Conservation (phyloP, 169 alveolate genomes). For the Eimeria maxima region DNA sequence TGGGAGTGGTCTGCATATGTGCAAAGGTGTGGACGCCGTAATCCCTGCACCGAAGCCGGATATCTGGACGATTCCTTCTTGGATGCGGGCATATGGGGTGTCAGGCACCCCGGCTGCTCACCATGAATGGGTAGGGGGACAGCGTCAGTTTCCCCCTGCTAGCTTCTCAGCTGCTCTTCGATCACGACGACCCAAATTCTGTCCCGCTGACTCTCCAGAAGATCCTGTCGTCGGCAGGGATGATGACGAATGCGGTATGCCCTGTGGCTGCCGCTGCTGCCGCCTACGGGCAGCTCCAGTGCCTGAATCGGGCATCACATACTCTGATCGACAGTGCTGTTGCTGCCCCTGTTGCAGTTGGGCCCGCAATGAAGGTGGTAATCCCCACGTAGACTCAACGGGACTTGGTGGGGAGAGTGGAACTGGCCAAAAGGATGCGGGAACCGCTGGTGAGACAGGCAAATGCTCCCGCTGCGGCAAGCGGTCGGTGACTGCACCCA, state of each 20-base stretch:
- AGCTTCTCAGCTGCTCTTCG: neutral
- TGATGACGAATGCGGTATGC: neutral
- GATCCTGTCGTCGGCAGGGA: neutral
- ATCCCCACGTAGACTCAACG: neutral
- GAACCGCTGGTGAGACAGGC: neutral
- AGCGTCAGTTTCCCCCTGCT: neutral
- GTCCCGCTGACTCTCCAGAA: neutral
- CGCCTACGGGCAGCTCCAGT: slow-evolving; percentile 30
- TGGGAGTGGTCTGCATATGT: neutral
- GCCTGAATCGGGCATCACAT: neutral
- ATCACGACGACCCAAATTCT: neutral
- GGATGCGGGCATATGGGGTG: slow-evolving; percentile 69
- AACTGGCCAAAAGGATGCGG: neutral
- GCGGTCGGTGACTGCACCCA: neutral
- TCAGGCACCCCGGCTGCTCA: neutral
- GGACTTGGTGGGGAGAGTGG: neutral
- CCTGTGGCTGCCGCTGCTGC: slow-evolving; percentile 68
- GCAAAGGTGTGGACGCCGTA: neutral
- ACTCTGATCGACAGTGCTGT: neutral
- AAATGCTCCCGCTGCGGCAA: slow-evolving; percentile 58
- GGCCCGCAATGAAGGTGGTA: neutral
- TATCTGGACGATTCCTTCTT: slow-evolving; percentile 21
- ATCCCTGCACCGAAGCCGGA: neutral
- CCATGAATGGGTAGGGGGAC: neutral
- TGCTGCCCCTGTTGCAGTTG: slow-evolving; percentile 47